Evolutionary conservation across 1,284 basidiomycete genomes (phyloP).

Genomic region (Pascua sp.): DNA sequence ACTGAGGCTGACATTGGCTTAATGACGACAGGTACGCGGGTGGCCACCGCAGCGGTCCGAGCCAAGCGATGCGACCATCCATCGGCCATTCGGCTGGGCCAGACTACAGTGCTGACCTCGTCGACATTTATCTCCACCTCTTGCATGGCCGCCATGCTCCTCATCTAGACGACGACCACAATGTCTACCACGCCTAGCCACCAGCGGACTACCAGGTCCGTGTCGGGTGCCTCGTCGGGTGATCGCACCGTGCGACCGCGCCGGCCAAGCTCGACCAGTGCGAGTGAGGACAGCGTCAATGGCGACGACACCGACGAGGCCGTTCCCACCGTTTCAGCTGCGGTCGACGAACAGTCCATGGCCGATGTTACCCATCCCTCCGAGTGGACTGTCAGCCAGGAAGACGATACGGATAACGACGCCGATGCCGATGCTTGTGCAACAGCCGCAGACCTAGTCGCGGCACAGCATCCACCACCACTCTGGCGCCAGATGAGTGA

Average conservation of each 20-base stretch:
- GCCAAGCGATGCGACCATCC: too few species aligned
- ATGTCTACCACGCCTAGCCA: neutral
- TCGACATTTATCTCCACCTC: neutral
- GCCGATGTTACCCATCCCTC: too few species aligned
- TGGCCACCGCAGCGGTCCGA: too few species aligned
- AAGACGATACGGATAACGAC: too few species aligned
- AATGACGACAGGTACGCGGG: too few species aligned
- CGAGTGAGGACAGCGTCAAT: neutral
- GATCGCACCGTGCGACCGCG: conserved; percentile 2
- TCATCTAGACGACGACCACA: neutral
- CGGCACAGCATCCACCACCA: conserved; percentile 3
- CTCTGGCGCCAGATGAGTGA: conserved; percentile 14
- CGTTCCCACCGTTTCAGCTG: too few species aligned
- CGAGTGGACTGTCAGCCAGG: too few species aligned
- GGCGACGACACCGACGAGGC: neutral
- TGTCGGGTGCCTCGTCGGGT: conserved; percentile 1
- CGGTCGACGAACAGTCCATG: too few species aligned
- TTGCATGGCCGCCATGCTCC: neutral
- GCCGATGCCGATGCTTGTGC: too few species aligned
- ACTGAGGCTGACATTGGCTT: too few species aligned
- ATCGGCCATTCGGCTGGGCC: too few species aligned
- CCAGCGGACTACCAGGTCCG: neutral
- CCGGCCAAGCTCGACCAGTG: neutral
- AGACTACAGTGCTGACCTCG: too few species aligned
- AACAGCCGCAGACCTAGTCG: neutral